Base-by-base conservation (phyloP, 2,329 filamentous ascomycete genomes). In the Amesomyces nigricolor region DNA sequence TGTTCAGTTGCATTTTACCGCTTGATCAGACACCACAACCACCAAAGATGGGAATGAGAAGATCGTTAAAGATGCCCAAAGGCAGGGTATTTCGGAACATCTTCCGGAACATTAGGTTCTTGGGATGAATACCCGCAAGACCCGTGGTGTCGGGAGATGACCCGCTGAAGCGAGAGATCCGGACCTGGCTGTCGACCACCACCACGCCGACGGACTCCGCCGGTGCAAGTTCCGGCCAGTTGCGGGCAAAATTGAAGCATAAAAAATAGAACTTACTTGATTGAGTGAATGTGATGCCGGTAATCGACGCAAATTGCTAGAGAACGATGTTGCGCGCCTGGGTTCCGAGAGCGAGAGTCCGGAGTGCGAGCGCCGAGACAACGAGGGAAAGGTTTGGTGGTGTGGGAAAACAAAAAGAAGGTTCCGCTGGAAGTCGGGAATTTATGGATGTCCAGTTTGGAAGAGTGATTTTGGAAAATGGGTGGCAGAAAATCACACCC, bases 241-340 rank as follows among this genome's bases (percentile, higher is more conserved):
- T 8, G 17, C 11, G 16, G 4, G 3, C 4, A 44, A 35, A 26
- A 35, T 6, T 22, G 29, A 35, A 6, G 9, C 9, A 14, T 1
- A 40, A 39, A 49, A 16, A 43, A 54, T 26, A 47, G 29, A 13
- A 54, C 51, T 54, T 48, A 57, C 55, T 47, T 26, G n/a, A 51
- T 43, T 26, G 8, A 19, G 26, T 11, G 10, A 6, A 14, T 16
- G 3, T 51, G 35, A 43, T 47, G 29, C 8, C 22, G 30, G 16
- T 46, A 40, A 13, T 42, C 13, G 29, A 37, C 45, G 14, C 1
- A 16, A 43, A 46, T 47, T 42, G 47, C 11, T 35, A n/a, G 6
- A 17, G 17, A 19, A 51, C 11, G 38, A 59, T 30, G 47, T 37
- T 57, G 47, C 10, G 38, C 13, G 47, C 29, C 39, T 11, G 37